phyloP scores from a whole-genome alignment of 2,329 filamentous ascomycete species.

The Colletotrichum abscissum region DNA sequence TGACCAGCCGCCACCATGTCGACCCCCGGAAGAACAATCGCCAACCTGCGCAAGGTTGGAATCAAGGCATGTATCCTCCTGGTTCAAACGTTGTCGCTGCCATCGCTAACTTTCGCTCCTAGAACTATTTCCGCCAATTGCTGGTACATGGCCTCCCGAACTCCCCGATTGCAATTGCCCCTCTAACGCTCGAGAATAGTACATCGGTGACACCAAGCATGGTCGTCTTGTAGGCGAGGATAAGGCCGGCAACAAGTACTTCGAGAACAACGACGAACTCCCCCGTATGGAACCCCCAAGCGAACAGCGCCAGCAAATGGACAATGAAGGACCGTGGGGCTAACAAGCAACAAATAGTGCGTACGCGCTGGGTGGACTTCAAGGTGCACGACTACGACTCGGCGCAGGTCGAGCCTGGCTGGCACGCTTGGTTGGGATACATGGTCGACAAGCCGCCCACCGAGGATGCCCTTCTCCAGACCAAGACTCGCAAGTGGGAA shows the following conservation, averaged over 20 bases:
- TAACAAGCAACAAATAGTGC: constrained; percentile 66
- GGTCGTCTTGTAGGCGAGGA: constrained; percentile 87
- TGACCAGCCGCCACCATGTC: constrained; percentile 76
- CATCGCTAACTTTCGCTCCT: constrained; percentile 38
- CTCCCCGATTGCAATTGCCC: constrained; percentile 35
- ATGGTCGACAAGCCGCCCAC: constrained; percentile 87
- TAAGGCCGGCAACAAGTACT: constrained; percentile 97
- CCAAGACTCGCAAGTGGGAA: constrained; percentile 80
- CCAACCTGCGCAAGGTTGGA: constrained; percentile 88
- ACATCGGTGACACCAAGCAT: constrained; percentile 91
- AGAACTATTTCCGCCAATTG: constrained; percentile 95
- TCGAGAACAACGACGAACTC: constrained; percentile 94
- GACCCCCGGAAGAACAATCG: constrained; percentile 85
- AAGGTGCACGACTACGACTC: constrained; percentile 86
- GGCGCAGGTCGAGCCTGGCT: constrained; percentile 91
- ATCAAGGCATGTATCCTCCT: constrained; percentile 74
- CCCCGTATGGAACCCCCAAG: constrained; percentile 71
- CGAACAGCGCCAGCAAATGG: constrained; percentile 9
- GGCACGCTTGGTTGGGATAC: constrained; percentile 99
- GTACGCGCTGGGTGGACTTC: constrained; percentile 98
- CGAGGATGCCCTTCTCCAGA: constrained; percentile 77
- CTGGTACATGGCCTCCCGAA: constrained; percentile 73
- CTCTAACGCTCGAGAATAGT: constrained; percentile 50
- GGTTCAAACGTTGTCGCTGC: constrained; percentile 3
- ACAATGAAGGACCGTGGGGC: constrained; percentile 21